Evolutionary conservation across 768 basidiomycete genomes (phyloP).

Genomic region (Auriscalpium microsporum): DNA sequence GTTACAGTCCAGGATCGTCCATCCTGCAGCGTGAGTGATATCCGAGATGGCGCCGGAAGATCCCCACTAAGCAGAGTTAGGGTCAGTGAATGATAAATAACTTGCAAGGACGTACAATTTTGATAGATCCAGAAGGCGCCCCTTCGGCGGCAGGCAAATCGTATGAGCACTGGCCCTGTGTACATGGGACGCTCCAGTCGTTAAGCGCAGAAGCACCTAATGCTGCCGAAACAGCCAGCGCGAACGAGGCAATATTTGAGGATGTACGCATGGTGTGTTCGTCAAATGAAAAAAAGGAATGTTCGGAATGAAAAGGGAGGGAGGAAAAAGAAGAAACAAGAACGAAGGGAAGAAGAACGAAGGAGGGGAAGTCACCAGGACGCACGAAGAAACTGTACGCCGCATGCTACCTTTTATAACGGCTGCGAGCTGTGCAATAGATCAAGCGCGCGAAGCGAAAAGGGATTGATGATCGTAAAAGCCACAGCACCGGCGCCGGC

Average conservation of each 20-base stretch:
- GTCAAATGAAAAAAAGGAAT: neutral
- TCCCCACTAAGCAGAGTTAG: slow-evolving; percentile 1
- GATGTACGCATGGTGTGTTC: no score
- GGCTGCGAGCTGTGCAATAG: no score
- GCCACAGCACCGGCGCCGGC: no score
- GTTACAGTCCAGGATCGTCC: slow-evolving; percentile 3
- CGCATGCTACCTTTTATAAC: no score
- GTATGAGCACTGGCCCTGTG: slow-evolving; percentile 3
- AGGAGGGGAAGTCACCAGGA: neutral
- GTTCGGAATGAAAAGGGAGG: neutral
- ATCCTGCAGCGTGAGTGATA: slow-evolving; percentile 3
- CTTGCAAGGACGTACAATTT: slow-evolving; percentile 5
- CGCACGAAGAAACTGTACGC: neutral
- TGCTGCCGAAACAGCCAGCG: neutral
- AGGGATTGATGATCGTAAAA: no score
- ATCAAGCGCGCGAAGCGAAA: no score
- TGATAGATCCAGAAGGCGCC: neutral
- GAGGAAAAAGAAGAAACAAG: neutral
- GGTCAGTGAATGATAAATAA: neutral
- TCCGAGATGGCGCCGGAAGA: slow-evolving; percentile 5
- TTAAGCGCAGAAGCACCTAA: neutral
- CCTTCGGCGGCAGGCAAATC: neutral
- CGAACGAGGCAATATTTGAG: no score
- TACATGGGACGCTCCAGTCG: slow-evolving; percentile 7
- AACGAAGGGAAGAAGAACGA: neutral